Evolutionary conservation across 2,329 filamentous ascomycete genomes (phyloP).

Genomic region (Ceratocystis albifundus): DNA sequence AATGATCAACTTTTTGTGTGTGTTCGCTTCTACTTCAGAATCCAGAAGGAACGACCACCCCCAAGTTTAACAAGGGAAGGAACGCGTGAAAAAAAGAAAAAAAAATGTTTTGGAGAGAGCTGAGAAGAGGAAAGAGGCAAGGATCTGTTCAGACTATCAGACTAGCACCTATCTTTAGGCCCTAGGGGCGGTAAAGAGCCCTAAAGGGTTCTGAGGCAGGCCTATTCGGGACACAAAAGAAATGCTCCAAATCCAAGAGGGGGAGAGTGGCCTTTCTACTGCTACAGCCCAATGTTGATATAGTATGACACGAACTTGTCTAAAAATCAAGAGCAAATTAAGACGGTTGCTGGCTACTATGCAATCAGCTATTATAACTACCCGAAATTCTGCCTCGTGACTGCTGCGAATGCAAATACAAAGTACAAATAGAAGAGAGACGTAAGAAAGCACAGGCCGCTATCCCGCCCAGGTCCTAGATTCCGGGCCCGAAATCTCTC

Average conservation of each 20-base stretch:
- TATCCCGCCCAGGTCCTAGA: not conserved
- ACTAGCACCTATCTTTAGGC: not conserved
- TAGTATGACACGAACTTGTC: not conserved
- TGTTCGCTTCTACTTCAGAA: not conserved
- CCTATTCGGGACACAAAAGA: not conserved
- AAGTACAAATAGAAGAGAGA: not conserved
- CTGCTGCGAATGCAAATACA: not conserved
- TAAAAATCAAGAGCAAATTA: not conserved
- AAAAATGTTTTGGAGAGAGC: not conserved
- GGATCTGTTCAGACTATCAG: not conserved
- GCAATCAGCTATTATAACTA: not conserved
- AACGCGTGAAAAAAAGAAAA: not conserved
- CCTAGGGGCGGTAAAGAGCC: not conserved
- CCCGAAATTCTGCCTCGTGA: not conserved
- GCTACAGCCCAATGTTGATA: not conserved
- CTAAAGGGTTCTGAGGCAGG: not conserved
- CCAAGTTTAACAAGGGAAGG: constrained; percentile 10
- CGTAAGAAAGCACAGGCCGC: not conserved
- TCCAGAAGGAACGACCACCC: not conserved
- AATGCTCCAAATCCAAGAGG: not conserved
- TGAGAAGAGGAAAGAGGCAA: not conserved
- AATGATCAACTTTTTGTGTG: constrained; percentile 3
- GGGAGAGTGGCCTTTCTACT: not conserved
- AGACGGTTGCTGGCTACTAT: not conserved
- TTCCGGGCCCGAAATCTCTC: not conserved